Evolutionary conservation across 306 rosid species (phyloP).

Genomic region (Mucuna pruriens): DNA sequence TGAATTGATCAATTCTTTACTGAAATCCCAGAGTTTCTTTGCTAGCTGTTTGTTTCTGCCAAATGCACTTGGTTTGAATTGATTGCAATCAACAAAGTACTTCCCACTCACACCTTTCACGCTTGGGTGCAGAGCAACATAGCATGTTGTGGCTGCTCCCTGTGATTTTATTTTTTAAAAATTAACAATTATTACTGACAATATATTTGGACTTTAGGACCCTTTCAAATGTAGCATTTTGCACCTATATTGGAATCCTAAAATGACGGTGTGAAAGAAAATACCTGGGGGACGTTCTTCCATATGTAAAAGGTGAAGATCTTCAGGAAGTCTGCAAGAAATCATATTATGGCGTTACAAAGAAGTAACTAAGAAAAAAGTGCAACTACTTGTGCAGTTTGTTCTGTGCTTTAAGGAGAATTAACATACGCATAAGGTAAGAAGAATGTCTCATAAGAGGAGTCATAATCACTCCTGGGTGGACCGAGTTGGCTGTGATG

Average conservation of each 20-base stretch:
- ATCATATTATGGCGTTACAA: background rate
- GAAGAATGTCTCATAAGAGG: conserved; percentile 95
- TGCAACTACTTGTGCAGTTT: background rate
- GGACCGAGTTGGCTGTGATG: conserved; percentile 82
- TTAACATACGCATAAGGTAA: conserved; percentile 66
- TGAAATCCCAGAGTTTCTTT: conserved; percentile 81
- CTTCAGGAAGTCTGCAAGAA: conserved; percentile 54
- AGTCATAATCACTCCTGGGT: conserved; percentile 93
- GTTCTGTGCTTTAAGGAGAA: background rate
- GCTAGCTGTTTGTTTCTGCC: conserved; percentile 55
- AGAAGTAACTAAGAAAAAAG: background rate
- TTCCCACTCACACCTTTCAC: conserved; percentile 74
- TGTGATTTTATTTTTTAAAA: background rate
- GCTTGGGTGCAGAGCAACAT: conserved; percentile 78
- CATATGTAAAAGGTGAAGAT: conserved; percentile 69
- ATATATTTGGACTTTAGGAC: background rate
- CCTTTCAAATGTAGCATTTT: background rate
- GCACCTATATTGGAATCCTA: background rate
- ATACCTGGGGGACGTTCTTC: conserved; percentile 92
- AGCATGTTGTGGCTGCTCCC: conserved; percentile 94
- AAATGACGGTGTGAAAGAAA: background rate
- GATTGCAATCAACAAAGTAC: conserved; percentile 79
- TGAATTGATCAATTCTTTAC: conserved; percentile 60
- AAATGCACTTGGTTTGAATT: conserved; percentile 55
- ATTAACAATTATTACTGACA: background rate